Base-by-base conservation (phyloP, 352 stramenopile genomes). In the Phytophthora uliginosa region DNA sequence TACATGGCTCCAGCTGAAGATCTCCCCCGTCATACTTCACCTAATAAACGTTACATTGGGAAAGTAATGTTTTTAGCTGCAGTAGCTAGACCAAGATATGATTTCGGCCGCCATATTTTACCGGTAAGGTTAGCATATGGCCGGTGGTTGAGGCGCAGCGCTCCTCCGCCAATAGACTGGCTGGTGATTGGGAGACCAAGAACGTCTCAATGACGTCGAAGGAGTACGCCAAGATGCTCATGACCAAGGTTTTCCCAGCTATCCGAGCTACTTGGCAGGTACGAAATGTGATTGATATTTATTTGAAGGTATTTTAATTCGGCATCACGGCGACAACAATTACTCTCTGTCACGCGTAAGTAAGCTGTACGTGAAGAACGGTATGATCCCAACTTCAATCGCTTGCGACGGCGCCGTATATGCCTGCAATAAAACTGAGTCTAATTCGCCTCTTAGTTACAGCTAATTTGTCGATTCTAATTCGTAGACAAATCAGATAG, bases 191-290 rank as follows among this genome's bases (percentile, higher is more conserved):
- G 38, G 38, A 20, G 13, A 20, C 38, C 13, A 20, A 47, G 17
- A 47, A 47, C 17, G 38, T 20, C 13, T 20, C 12, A 5, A 47
- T n/a, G 38, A 20, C 38, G 17, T 18, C 13, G 8, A 47, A 17
- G 12, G 22, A 45, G 9, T 60, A 54, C 20, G 10, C 22, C 3
- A 62, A 52, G 3, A 22, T 62, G 24, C 56, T 62, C 13, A 42
- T 53, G 22, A 40, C 20, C 7, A 62, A 53, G 12, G 22, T 62
- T 7, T 62, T 62, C 12, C 36, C 56, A 17, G 38, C 38, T 9
- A 52, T 62, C 9, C 38, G 56, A 17, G 56, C 4, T 40, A 52
- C 24, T 15, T 53, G 36, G 22, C 56, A 53, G 56, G 56, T 40
- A 40, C 18, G 22, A 18, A 40, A 40, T 20, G 24, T 26, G 24